Evolutionary conservation across 2,329 filamentous ascomycete species (phyloP).

Genomic region (Xylaria sp.): DNA sequence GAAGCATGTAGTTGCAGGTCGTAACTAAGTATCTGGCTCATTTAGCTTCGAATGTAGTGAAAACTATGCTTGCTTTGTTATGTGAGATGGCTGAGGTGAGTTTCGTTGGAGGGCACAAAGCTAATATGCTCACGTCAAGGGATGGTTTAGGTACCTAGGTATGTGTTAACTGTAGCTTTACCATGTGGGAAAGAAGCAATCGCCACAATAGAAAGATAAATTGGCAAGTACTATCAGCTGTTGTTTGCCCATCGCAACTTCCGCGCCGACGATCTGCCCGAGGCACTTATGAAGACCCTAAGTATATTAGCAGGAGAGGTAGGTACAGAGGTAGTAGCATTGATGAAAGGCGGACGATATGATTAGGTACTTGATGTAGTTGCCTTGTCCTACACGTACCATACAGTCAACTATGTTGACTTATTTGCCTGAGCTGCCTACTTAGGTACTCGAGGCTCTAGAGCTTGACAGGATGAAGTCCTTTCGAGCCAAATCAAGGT

Average conservation of each 20-base stretch:
- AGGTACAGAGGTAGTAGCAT: neutral
- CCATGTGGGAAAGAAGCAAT: neutral
- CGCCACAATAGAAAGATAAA: neutral
- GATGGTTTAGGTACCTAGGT: neutral
- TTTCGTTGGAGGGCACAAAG: neutral
- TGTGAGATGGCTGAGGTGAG: neutral
- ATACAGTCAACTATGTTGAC: too few species aligned
- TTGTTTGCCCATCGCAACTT: constrained; percentile 6
- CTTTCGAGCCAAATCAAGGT: too few species aligned
- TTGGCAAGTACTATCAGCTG: constrained; percentile 1
- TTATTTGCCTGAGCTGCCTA: too few species aligned
- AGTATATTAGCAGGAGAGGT: neutral
- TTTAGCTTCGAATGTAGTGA: neutral
- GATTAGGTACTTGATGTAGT: neutral
- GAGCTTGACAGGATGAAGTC: too few species aligned
- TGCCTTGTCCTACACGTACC: too few species aligned
- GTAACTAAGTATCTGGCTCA: neutral
- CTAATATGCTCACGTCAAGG: neutral
- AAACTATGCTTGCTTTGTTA: neutral
- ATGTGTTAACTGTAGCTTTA: neutral
- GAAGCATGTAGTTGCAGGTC: neutral
- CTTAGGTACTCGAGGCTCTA: too few species aligned
- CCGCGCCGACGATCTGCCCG: neutral
- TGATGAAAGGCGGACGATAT: neutral
- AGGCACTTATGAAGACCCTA: neutral